A percentile compares a stretch with the other conserved stretches of the same genome.
Conservation (phyloP, 805 yeast species). For the Sugiyamaella mastotermitis region DNA sequence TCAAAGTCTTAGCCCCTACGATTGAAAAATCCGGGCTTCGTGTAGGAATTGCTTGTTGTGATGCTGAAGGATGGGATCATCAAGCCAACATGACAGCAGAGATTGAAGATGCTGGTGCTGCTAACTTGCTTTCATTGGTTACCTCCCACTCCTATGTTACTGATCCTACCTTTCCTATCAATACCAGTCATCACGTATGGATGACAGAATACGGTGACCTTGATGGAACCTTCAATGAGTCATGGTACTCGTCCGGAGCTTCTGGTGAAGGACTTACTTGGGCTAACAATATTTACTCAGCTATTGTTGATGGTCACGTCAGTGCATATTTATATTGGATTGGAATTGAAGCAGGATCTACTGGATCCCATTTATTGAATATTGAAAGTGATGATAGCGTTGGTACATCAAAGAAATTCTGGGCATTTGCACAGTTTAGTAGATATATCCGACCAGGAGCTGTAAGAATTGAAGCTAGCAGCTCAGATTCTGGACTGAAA, state of each 20-base stretch:
- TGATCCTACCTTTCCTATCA: conserved; percentile 1
- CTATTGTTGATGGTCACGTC: conserved; percentile 6
- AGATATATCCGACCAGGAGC: conserved; percentile 14
- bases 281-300: conserved; percentile 7
- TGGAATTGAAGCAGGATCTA: conserved; percentile 2
- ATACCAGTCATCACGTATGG: conserved; percentile 3
- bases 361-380: conserved; percentile 1
- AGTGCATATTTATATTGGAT: conserved; percentile 9
- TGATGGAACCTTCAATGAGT: background rate
- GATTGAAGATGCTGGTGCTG: background rate
- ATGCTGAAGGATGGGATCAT: conserved; percentile 5
- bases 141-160: conserved; percentile 4
- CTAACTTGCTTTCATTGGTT: conserved; percentile 1
- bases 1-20: conserved; percentile 3
- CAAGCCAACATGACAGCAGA: conserved; percentile 3
- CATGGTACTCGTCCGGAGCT: conserved; percentile 1
- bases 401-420: conserved; percentile 1
- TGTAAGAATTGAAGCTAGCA: conserved; percentile 2
- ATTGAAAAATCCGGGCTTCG: conserved; percentile 3
- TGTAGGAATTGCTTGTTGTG: conserved; percentile 5
- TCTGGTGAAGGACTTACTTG: conserved; percentile 6
- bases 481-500: background rate
- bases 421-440: conserved; percentile 10
- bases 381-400: conserved; percentile 1
- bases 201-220: conserved; percentile 6